phyloP scores from a whole-genome alignment of 192 early-diverging fungal genomes.

The Entomortierella parvispora region DNA sequence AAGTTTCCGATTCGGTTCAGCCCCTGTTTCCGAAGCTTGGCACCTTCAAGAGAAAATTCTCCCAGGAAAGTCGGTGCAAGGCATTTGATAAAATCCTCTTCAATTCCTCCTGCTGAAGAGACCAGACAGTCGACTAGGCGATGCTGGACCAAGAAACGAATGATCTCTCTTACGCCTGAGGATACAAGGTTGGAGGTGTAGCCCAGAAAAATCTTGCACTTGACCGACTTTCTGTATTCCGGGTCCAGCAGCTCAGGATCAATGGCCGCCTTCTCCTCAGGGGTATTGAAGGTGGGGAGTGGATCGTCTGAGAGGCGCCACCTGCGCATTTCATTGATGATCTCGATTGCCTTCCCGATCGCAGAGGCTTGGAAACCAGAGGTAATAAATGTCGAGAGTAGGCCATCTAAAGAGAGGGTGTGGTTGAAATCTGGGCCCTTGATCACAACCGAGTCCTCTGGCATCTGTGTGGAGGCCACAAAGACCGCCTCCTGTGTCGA shows the following conservation, averaged over 20 bases:
- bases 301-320: slow-evolving; percentile 94
- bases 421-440: slow-evolving; percentile 95
- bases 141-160: slow-evolving; percentile 92
- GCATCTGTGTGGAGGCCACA: slow-evolving; percentile 76
- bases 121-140: slow-evolving; percentile 90
- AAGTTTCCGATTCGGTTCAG: slow-evolving; percentile 98
- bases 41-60: slow-evolving; percentile 79
- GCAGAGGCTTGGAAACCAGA: slow-evolving; percentile 96
- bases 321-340: slow-evolving; percentile 89
- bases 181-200: slow-evolving; percentile 99
- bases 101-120: slow-evolving; percentile 93
- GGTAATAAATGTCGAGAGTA: slow-evolving; percentile 76
- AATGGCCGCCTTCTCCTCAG: slow-evolving; percentile 24
- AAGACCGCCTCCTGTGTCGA: slow-evolving; percentile 65
- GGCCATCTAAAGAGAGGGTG: slow-evolving; percentile 75
- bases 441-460: slow-evolving; percentile 70
- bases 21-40: slow-evolving; percentile 84
- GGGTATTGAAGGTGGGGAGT: slow-evolving; percentile 6
- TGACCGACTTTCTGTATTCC: slow-evolving; percentile 67
- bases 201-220: slow-evolving; percentile 97
- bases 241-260: slow-evolving; percentile 68
- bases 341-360: slow-evolving; percentile 88
- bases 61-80: slow-evolving; percentile 90
- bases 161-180: slow-evolving; percentile 90
- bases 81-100: slow-evolving; percentile 99